These are phyloP conservation scores for Verticillium klebahnii DNA, from an alignment of 2,329 filamentous ascomycete species.

Conservation along the genomic window DNA sequence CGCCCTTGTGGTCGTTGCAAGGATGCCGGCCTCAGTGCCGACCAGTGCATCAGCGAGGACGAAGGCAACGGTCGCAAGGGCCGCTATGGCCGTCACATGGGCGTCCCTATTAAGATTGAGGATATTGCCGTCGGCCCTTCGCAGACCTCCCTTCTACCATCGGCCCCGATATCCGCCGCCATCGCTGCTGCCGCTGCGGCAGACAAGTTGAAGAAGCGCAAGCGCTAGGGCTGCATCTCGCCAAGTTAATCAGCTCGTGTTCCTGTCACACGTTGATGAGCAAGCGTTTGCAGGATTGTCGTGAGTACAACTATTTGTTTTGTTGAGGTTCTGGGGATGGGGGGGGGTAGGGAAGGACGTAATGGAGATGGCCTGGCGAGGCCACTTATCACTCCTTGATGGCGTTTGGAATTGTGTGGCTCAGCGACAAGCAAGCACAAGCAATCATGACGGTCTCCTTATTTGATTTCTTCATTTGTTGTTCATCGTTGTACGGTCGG, in stretches of 20 bases:
- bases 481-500: neutral
- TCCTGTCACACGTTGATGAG: neutral
- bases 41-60: constrained; percentile 95
- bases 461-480: constrained; percentile 6
- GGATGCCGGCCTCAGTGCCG: constrained; percentile 88
- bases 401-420: constrained; percentile 8
- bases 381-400: constrained; percentile 12
- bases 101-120: constrained; percentile 57
- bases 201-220: constrained; percentile 61
- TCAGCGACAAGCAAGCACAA: neutral
- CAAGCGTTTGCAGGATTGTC: neutral
- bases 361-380: constrained; percentile 7
- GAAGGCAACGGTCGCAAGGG: constrained; percentile 97
- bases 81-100: constrained; percentile 74
- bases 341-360: neutral
- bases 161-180: constrained; percentile 37
- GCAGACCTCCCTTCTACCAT: constrained; percentile 34
- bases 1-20: constrained; percentile 92
- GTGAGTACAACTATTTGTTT: neutral
- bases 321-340: neutral
- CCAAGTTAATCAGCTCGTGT: neutral
- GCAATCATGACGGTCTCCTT: constrained; percentile 8
- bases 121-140: constrained; percentile 35
- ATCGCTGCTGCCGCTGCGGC: constrained; percentile 19
- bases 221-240: constrained; percentile 38